A percentile compares a stretch with the other conserved stretches of the same genome.
Conservation (phyloP, 306 rosid species). For the Lotus japonicus region DNA sequence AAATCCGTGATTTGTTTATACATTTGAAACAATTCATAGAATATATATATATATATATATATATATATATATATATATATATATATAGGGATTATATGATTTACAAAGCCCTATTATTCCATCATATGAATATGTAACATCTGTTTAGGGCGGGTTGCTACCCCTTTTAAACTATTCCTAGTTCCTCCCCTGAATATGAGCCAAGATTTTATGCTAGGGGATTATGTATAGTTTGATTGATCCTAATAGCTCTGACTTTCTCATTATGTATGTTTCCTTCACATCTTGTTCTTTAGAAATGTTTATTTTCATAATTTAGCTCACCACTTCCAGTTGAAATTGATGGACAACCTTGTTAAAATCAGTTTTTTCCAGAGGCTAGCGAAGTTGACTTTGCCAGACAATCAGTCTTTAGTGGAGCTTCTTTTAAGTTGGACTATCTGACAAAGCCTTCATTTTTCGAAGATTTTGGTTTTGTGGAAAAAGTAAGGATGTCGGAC, state of each 20-base stretch:
- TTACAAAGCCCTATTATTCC: no score
- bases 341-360: conserved; percentile 31
- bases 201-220: not conserved
- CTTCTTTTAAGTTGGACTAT: conserved; percentile 81
- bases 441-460: conserved; percentile 94
- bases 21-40: no score
- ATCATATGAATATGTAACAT: no score
- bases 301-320: conserved; percentile 10
- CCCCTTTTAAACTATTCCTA: no score
- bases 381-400: conserved; percentile 87
- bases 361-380: conserved; percentile 98
- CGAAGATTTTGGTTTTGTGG: conserved; percentile 80
- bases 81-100: no score
- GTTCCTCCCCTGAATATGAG: no score
- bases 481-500: conserved; percentile 87
- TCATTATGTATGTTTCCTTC: conserved; percentile 1
- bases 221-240: conserved; percentile 14
- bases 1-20: no score
- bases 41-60: no score
- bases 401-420: conserved; percentile 68
- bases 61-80: no score
- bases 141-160: no score
- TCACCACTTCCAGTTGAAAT: conserved; percentile 18
- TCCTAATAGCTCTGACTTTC: not conserved
- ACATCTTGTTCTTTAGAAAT: conserved; percentile 15